Percentiles rank a stretch among this genome's conserved stretches.
Conservation (phyloP, 495 filamentous ascomycete species). For the Xylaria bambusicola region DNA sequence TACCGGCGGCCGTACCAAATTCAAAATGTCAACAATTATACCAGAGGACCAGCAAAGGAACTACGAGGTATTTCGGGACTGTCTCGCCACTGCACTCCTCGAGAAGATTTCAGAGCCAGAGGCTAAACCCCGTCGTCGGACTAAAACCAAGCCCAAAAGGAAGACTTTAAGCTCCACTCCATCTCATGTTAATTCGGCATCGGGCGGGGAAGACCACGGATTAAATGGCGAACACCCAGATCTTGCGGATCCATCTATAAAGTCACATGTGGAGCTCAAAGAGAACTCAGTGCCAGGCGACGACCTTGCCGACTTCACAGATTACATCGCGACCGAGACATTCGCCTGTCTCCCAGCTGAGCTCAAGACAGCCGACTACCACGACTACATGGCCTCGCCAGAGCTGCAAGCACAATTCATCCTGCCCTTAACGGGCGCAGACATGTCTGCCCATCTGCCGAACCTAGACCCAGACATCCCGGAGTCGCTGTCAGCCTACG, state of each 20-base stretch:
- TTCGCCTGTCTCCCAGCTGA: slow-evolving; percentile 63
- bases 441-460: slow-evolving; percentile 36
- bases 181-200: slow-evolving; percentile 19
- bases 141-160: slow-evolving; percentile 41
- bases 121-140: slow-evolving; percentile 46
- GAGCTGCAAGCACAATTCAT: slow-evolving; percentile 52
- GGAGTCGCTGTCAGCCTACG: slow-evolving; percentile 67
- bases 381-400: slow-evolving; percentile 50
- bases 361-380: slow-evolving; percentile 64
- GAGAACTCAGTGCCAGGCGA: slow-evolving; percentile 42
- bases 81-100: slow-evolving; percentile 48
- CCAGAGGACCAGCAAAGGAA: slow-evolving; percentile 45
- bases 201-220: neutral
- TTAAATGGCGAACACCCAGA: neutral
- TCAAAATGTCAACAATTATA: slow-evolving; percentile 19
- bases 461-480: slow-evolving; percentile 50
- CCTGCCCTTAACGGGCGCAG: slow-evolving; percentile 44
- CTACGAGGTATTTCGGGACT: slow-evolving; percentile 72
- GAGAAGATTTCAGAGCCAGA: slow-evolving; percentile 50
- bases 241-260: neutral
- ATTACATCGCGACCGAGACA: slow-evolving; percentile 72
- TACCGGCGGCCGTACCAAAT: neutral
- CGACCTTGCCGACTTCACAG: slow-evolving; percentile 71
- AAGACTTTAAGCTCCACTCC: slow-evolving; percentile 34
- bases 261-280: slow-evolving; percentile 19